A percentile compares a stretch with the other conserved stretches of the same genome.
phyloP scores from a whole-genome alignment of 768 basidiomycete genomes.

The Lactarius trivialis region DNA sequence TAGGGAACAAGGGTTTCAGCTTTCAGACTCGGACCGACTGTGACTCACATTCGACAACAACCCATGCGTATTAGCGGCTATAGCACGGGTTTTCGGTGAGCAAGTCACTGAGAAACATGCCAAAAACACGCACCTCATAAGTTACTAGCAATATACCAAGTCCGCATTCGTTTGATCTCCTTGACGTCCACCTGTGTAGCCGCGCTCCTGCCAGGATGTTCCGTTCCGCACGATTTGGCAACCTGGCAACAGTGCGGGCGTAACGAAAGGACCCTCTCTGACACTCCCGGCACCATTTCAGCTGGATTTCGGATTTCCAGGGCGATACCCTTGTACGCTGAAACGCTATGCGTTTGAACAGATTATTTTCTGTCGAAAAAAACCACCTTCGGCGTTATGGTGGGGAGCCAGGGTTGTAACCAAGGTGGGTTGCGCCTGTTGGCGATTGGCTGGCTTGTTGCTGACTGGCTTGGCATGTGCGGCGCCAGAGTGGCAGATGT shows the following conservation, averaged over 20 bases:
- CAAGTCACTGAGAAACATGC: too few relatives aligned
- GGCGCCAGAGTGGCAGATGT: not conserved
- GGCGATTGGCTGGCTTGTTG: not conserved
- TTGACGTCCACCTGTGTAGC: not conserved
- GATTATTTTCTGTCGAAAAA: not conserved
- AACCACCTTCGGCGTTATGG: not conserved
- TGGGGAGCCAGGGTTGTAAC: not conserved
- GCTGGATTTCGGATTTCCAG: not conserved
- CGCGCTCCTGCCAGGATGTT: not conserved
- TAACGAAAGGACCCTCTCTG: not conserved
- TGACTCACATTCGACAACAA: not conserved
- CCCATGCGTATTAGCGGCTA: not conserved
- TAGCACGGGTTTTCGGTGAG: not conserved
- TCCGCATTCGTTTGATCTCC: not conserved
- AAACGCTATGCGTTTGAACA: not conserved
- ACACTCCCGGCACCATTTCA: not conserved
- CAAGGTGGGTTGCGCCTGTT: not conserved
- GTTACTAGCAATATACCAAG: not conserved
- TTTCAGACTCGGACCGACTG: not conserved
- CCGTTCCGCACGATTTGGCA: not conserved
- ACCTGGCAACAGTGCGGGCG: not conserved
- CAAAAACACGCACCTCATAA: not conserved
- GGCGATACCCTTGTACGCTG: not conserved
- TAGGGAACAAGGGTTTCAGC: not conserved
- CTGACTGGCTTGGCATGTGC: not conserved